phyloP scores from a whole-genome alignment of 2,329 filamentous ascomycete genomes.

The Setomelanomma holmii region DNA sequence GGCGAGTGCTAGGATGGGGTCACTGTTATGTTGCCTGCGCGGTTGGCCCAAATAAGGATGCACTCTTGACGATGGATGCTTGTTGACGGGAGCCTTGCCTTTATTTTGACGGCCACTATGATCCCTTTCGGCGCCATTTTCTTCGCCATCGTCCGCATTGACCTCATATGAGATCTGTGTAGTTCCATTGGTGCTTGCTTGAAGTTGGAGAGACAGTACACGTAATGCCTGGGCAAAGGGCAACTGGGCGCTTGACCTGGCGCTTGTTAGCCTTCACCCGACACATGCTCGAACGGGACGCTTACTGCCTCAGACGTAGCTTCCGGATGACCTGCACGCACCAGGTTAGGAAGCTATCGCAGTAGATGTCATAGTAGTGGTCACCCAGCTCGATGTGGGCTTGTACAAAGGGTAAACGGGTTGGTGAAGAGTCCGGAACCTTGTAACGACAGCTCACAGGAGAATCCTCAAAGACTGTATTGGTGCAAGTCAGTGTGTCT shows the following conservation, averaged over 20 bases:
- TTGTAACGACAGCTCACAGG: neutral
- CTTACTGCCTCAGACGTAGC: conserved; percentile 3
- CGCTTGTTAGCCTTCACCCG: no score
- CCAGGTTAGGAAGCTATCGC: neutral
- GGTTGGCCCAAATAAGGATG: neutral
- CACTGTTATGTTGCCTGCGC: neutral
- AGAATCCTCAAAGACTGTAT: neutral
- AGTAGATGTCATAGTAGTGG: neutral
- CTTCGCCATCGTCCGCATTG: neutral
- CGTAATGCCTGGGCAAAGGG: neutral
- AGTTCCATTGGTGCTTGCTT: neutral
- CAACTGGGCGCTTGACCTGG: conserved; percentile 1
- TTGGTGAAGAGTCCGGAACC: neutral
- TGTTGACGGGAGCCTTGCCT: neutral
- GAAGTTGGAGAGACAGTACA: neutral
- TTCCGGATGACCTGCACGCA: neutral
- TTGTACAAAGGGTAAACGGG: neutral
- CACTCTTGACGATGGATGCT: neutral
- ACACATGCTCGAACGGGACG: no score
- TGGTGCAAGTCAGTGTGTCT: neutral
- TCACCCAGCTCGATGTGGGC: neutral
- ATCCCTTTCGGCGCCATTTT: neutral
- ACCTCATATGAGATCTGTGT: neutral
- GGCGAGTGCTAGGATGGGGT: neutral
- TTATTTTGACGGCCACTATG: neutral